Conservation (phyloP, 2,329 filamentous ascomycete species). For the Cytospora paraplurivora region DNA sequence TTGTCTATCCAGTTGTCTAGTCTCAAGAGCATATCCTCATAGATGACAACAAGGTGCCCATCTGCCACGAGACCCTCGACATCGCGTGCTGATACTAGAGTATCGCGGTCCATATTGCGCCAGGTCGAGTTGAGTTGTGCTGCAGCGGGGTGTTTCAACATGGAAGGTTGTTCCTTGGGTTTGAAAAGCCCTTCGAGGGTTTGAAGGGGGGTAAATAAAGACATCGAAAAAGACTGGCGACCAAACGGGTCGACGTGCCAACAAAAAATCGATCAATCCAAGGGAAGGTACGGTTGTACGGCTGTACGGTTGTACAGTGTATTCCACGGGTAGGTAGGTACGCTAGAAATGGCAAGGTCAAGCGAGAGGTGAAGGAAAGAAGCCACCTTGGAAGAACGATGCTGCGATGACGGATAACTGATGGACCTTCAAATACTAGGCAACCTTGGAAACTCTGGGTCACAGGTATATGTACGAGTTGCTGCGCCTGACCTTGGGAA, state of each 20-base stretch:
- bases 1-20: slow-evolving; percentile 60
- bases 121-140: not conserved
- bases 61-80: slow-evolving; percentile 56
- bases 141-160: not conserved
- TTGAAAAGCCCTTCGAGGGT: slow-evolving; percentile 1
- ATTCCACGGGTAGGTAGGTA: not conserved
- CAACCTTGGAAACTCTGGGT: not conserved
- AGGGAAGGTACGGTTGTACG: not conserved
- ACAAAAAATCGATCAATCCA: not conserved
- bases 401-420: not conserved
- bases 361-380: not conserved
- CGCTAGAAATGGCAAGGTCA: slow-evolving; percentile 1
- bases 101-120: slow-evolving; percentile 43
- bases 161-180: not conserved
- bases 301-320: not conserved
- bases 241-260: not conserved
- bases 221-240: not conserved
- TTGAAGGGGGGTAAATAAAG: slow-evolving; percentile 1
- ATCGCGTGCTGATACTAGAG: slow-evolving; percentile 46
- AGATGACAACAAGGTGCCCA: slow-evolving; percentile 58
- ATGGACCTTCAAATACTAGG: not conserved
- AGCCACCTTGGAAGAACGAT: not conserved
- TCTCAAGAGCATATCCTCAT: slow-evolving; percentile 55
- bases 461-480: not conserved
- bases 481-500: not conserved